A percentile compares a stretch with the other conserved stretches of the same genome.
phyloP scores from a whole-genome alignment of 768 basidiomycete genomes.

The Butyriboletus loyo region DNA sequence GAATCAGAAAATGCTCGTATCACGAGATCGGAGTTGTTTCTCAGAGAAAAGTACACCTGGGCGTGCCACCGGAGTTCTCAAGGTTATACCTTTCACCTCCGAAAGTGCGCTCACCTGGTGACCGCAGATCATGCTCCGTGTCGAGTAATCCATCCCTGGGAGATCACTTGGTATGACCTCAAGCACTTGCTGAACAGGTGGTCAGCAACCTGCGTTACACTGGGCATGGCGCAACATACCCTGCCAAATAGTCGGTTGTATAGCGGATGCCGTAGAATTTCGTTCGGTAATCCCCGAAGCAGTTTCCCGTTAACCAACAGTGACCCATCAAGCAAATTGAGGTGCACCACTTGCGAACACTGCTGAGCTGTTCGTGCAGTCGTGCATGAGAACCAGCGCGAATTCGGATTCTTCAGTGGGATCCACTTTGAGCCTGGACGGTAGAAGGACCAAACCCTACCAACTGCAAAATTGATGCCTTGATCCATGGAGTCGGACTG shows the following conservation, averaged over 20 bases:
- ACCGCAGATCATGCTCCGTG: constrained; percentile 8
- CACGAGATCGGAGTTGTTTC: constrained; percentile 10
- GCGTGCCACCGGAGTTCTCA: background rate
- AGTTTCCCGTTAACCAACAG: constrained; percentile 29
- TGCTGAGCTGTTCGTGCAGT: constrained; percentile 10
- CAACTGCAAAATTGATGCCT: constrained; percentile 20
- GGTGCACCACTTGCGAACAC: constrained; percentile 20
- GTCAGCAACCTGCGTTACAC: background rate
- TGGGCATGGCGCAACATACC: constrained; percentile 3
- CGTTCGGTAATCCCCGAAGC: constrained; percentile 20
- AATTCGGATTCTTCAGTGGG: constrained; percentile 5
- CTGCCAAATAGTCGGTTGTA: constrained; percentile 22
- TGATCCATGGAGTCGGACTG: background rate
- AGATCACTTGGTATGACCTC: constrained; percentile 25
- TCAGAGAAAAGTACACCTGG: constrained; percentile 26
- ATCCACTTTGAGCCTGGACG: constrained; percentile 23
- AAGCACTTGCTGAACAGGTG: constrained; percentile 13
- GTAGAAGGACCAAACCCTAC: constrained; percentile 22
- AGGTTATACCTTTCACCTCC: background rate
- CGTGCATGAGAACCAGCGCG: constrained; percentile 21
- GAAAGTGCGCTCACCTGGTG: constrained; percentile 17
- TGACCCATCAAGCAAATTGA: constrained; percentile 24
- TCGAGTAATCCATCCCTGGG: constrained; percentile 27
- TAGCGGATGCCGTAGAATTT: constrained; percentile 15
- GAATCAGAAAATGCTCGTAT: constrained; percentile 12